phyloP scores from a whole-genome alignment of 2,329 filamentous ascomycete species.

The Exophiala oligosperma region DNA sequence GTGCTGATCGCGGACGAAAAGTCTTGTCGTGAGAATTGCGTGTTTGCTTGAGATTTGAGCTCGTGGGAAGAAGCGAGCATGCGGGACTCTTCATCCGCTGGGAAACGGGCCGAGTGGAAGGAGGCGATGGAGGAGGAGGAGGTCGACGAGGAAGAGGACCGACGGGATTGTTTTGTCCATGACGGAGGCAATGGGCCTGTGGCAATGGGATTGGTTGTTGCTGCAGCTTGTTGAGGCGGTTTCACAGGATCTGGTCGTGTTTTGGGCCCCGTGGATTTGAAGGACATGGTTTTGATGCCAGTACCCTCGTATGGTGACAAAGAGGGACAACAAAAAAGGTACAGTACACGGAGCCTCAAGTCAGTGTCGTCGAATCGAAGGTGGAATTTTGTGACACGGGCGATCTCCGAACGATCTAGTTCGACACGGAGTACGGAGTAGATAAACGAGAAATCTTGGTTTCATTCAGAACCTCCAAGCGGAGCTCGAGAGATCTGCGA shows the following conservation, averaged over 20 bases:
- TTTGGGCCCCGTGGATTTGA: slow-evolving; percentile 27
- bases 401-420: not conserved
- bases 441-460: not conserved
- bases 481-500: not conserved
- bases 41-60: slow-evolving; percentile 75
- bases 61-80: slow-evolving; percentile 70
- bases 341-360: too few relatives aligned
- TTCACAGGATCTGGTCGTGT: slow-evolving; percentile 27
- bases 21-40: slow-evolving; percentile 69
- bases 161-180: slow-evolving; percentile 18
- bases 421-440: not conserved
- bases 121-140: slow-evolving; percentile 20
- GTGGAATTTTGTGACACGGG: not conserved
- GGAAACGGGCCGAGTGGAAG: slow-evolving; percentile 40
- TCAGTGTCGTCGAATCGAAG: too few relatives aligned
- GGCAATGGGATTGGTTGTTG: not conserved
- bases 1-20: slow-evolving; percentile 77
- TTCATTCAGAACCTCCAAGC: not conserved
- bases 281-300: slow-evolving; percentile 20
- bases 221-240: slow-evolving; percentile 1
- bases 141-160: slow-evolving; percentile 24
- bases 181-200: slow-evolving; percentile 12
- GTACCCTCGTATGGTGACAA: not conserved
- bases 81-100: slow-evolving; percentile 53
- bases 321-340: too few relatives aligned